Evolutionary conservation across 495 filamentous ascomycete genomes (phyloP), one percentile per base, ranked within the genome.

Genomic region (Friedmanniomyces simplex): DNA sequence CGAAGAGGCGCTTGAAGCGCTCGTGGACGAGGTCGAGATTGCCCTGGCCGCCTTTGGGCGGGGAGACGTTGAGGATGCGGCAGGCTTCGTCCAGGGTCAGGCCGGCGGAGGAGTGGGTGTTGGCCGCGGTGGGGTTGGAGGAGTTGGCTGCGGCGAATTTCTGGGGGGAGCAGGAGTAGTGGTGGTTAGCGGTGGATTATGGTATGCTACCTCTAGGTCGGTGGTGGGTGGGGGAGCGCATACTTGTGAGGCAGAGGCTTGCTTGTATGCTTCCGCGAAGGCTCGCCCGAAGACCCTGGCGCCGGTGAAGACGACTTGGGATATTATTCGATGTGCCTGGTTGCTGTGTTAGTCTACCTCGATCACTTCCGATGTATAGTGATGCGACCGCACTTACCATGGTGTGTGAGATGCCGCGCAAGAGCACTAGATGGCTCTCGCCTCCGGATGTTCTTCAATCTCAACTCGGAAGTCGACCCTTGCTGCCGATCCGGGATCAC

Each of bases 61-160:
- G 88, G 72, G 90, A 88, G 61, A 97, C 89, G 71, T 97, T 95
- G 54, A 98, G 81, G 69, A 98, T 97, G 73, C 89, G 90, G 81
- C 90, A 96, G 11, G 93, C 94, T 73, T 98, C 93, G 61, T 95
- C 91, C 52, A 98, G 81, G 8, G 89, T 94, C 65, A 96, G 81
- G 61, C 88, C 86, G 39, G 80, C 76, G 36, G 83, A 79, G 37
- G 79, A 69, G 58, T 81, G 75, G 54, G 81, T 75, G 60, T 72
- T 79, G 30, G 74, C 64, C 18, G 63, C 66, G 43, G 72, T 74
- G 43, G 71, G 39, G 42, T 74, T 73, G 30, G 73, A 65, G 53
- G 76, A 75, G 25, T 76, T 76, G 54, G 84, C 79, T n/a, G 83
- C 80, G 60, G 85, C 81, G 68, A 96, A 89, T 74, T 88, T 85